Evolutionary conservation across 345 rosid genomes (phyloP).

Genomic region (Erodium maritimum): DNA sequence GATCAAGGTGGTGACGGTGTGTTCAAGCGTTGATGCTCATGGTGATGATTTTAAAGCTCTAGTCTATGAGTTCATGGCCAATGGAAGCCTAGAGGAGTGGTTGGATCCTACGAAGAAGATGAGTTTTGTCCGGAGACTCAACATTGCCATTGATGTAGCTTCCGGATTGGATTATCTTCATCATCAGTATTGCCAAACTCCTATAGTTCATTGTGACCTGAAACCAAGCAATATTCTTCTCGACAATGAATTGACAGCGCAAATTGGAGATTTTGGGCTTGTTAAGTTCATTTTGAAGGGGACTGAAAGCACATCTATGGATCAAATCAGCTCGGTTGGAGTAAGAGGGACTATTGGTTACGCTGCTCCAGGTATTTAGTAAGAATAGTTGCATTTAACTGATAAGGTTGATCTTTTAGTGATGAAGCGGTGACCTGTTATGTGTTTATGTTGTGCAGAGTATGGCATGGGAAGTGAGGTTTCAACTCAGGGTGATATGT

Average conservation of each 20-base stretch:
- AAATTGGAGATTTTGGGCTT: conserved; percentile 25
- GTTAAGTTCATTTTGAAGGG: conserved; percentile 13
- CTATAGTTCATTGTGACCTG: conserved; percentile 26
- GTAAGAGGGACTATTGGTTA: conserved; percentile 20
- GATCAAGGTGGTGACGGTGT: conserved; percentile 32
- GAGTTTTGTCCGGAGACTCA: conserved; percentile 22
- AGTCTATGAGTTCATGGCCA: too few relatives aligned
- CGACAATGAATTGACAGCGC: conserved; percentile 14
- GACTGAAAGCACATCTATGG: neutral
- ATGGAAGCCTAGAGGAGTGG: conserved; percentile 39
- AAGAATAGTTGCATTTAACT: neutral
- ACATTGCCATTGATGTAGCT: conserved; percentile 23
- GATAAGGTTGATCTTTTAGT: too few relatives aligned
- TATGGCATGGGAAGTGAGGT: conserved; percentile 19
- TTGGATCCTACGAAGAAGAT: conserved; percentile 14
- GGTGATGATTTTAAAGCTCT: conserved; percentile 49
- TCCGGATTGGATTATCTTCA: conserved; percentile 24
- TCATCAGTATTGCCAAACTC: conserved; percentile 5
- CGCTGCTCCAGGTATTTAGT: conserved; percentile 15
- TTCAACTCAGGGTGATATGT: conserved; percentile 22
- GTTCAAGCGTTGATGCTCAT: conserved; percentile 33
- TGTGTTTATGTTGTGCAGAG: conserved; percentile 4
- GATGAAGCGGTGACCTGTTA: neutral
- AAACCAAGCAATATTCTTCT: conserved; percentile 47
- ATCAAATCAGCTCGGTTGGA: conserved; percentile 11